phyloP scores from a whole-genome alignment of 805 yeast genomes.

The Candida takata region DNA sequence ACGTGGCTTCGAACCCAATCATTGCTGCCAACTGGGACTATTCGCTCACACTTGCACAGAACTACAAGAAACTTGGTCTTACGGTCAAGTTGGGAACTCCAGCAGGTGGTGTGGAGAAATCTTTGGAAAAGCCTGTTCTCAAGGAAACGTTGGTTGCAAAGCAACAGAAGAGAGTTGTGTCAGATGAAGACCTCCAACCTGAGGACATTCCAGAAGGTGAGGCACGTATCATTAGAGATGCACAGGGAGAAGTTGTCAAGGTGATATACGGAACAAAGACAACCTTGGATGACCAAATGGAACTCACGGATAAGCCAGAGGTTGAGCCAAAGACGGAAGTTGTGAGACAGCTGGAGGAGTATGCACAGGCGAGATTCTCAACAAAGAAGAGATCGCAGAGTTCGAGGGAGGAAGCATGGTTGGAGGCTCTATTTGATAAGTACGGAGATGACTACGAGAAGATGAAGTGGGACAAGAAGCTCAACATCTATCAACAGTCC shows the following conservation, averaged over 20 bases:
- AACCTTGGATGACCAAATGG: conserved; percentile 26
- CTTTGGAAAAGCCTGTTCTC: conserved; percentile 31
- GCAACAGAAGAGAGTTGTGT: conserved; percentile 12
- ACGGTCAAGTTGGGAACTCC: conserved; percentile 54
- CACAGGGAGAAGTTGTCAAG: conserved; percentile 55
- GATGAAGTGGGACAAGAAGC: conserved; percentile 88
- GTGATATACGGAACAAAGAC: conserved; percentile 68
- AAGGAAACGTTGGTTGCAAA: conserved; percentile 24
- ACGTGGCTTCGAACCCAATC: conserved; percentile 66
- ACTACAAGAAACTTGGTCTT: conserved; percentile 78
- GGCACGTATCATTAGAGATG: conserved; percentile 69
- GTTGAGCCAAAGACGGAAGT: conserved; percentile 42
- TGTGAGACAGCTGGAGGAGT: conserved; percentile 60
- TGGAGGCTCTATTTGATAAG: conserved; percentile 53
- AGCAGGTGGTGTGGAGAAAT: conserved; percentile 78
- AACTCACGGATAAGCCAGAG: conserved; percentile 26
- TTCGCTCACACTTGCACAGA: conserved; percentile 72
- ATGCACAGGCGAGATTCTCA: conserved; percentile 35
- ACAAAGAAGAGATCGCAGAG: conserved; percentile 50
- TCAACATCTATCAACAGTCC: conserved; percentile 76
- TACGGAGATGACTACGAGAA: conserved; percentile 83
- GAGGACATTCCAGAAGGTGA: conserved; percentile 67
- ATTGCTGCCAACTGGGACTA: conserved; percentile 91
- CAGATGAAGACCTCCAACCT: conserved; percentile 30
- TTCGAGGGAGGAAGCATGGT: conserved; percentile 72